phyloP scores from a whole-genome alignment of 257 asterid species.

The Verbascum thapsus region DNA sequence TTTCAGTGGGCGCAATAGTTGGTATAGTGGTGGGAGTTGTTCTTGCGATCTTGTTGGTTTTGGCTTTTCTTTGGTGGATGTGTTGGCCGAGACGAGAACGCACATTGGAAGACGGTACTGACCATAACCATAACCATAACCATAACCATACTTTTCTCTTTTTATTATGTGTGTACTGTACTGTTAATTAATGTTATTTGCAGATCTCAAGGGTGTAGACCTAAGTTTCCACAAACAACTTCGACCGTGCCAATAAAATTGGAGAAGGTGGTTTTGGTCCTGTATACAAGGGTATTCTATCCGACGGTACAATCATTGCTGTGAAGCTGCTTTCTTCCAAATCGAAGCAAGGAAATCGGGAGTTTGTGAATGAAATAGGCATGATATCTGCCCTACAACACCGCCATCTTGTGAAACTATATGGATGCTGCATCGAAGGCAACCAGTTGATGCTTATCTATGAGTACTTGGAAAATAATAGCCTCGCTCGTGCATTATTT shows the following conservation, averaged over 20 bases:
- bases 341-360: conserved; percentile 66
- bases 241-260: conserved; percentile 57
- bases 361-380: conserved; percentile 58
- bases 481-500: conserved; percentile 61
- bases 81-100: conserved; percentile 40
- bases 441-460: conserved; percentile 57
- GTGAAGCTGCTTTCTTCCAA: conserved; percentile 65
- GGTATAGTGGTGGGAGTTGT: conserved; percentile 56
- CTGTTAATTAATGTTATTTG: conserved; percentile 8
- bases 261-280: conserved; percentile 81
- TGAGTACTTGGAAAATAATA: conserved; percentile 62
- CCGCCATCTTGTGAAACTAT: conserved; percentile 61
- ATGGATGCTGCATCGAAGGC: conserved; percentile 62
- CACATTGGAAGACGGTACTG: conserved; percentile 47
- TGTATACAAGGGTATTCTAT: conserved; percentile 52
- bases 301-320: conserved; percentile 55
- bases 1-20: conserved; percentile 48
- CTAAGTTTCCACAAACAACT: conserved; percentile 61
- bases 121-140: no score
- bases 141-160: background rate
- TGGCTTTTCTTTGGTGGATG: conserved; percentile 65
- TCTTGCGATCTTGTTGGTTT: conserved; percentile 32
- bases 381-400: conserved; percentile 67
- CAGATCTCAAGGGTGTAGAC: conserved; percentile 55
- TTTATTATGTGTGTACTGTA: background rate